Evolutionary conservation across 2,329 filamentous ascomycete species (phyloP).

Genomic region (Trichophyton rubrum): DNA sequence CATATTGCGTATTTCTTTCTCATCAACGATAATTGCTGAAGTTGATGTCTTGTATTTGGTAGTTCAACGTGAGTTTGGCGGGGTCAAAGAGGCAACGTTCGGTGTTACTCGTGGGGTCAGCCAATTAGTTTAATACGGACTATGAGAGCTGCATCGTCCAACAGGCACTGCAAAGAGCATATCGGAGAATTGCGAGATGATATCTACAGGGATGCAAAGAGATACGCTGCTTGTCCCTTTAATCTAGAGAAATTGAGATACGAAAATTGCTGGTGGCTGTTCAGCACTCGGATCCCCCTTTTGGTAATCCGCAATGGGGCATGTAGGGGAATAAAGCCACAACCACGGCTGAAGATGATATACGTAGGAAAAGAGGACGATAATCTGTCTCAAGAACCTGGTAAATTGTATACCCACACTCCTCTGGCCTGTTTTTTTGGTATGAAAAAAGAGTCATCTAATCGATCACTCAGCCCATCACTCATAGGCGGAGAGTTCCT

Average conservation of each 20-base stretch:
- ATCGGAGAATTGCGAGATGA: neutral
- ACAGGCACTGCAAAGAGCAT: neutral
- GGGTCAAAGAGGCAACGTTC: neutral
- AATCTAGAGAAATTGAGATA: constrained; percentile 4
- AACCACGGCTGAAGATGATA: neutral
- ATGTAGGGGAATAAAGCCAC: neutral
- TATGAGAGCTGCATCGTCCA: neutral
- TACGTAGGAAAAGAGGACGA: neutral
- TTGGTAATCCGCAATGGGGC: too few species aligned
- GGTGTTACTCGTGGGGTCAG: neutral
- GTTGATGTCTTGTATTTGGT: neutral
- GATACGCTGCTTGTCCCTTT: neutral
- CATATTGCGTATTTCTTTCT: constrained; percentile 20
- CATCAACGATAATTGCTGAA: neutral
- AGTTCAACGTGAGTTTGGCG: neutral
- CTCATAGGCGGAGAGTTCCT: neutral
- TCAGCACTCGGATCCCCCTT: neutral
- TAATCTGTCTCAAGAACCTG: neutral
- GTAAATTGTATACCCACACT: neutral
- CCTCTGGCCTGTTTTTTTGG: neutral
- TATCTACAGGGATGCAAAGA: neutral
- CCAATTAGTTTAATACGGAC: neutral
- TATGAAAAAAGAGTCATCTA: neutral
- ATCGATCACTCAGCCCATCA: neutral
- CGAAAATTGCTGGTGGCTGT: neutral